Evolutionary conservation across 1,284 basidiomycete genomes (phyloP), one percentile per base, ranked within the genome.

Genomic region (Moesziomyces globuligerus): DNA sequence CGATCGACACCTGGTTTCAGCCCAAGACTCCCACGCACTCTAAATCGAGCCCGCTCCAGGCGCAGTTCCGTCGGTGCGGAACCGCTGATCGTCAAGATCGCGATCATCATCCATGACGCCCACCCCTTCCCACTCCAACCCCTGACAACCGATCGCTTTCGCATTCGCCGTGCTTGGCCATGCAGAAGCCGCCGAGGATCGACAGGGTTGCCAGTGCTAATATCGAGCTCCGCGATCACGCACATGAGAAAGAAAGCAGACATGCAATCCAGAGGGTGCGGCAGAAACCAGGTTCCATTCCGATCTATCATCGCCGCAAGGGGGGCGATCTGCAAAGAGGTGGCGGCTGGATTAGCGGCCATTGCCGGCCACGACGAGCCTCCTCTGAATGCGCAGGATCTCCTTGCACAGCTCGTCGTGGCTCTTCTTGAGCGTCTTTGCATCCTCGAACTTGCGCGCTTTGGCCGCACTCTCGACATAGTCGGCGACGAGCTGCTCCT

Each of bases 381-480:
- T 37, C 43, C 46, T 38, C 52, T 71, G 73, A 34, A 75, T 37
- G 32, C 70, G 49, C 5, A 60, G 37, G 18, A 81, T 76, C 60
- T 80, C 80, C 32, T 46, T 54, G 17, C 71, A 71, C 39, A 81
- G 29, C 29, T 81, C 80, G 10, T 76, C 72, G 29, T 69, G 69
- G 41, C 71, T 81, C 51, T 46, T 54, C 43, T 72, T 72, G 38
- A 81, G 54, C 42, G 60, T 70, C 37, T 56, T 52, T 28, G 75
- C 74, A 34, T 81, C 80, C 23, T 80, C 75, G 20, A 81, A 72
- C 49, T 81, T 79, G 13, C 80, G 53, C 18, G 66, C 60, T 36
- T 67, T 74, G 18, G 66, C 56, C 1, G 80, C 80, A 5, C 65
- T 59, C 26, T 64, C 75, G 17, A 78, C 64, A 45, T 76, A 81